A percentile compares a stretch with the other conserved stretches of the same genome.
Evolutionary conservation across 805 yeast species (phyloP).

Genomic region (Pichia exigua): DNA sequence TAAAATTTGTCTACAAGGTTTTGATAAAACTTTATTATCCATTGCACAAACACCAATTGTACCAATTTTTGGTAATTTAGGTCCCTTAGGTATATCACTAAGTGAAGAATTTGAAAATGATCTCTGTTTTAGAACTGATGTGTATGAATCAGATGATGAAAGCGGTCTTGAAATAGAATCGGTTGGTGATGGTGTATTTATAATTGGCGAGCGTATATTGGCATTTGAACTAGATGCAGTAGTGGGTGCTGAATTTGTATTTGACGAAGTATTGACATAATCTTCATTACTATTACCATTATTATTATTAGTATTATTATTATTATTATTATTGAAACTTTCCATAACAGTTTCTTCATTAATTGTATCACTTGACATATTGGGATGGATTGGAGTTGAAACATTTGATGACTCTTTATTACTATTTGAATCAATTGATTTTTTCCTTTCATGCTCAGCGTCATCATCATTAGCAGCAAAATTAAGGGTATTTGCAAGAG

Average conservation of each 20-base stretch:
- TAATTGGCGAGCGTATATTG: background rate
- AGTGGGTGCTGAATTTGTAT: background rate
- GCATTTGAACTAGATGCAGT: background rate
- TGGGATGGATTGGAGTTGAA: background rate
- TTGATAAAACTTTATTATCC: constrained; percentile 93
- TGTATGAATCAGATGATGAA: constrained; percentile 9
- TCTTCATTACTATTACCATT: background rate
- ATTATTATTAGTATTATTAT: too few species aligned
- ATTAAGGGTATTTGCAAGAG: background rate
- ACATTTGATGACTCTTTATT: background rate
- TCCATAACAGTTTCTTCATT: background rate
- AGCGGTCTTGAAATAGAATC: constrained; percentile 6
- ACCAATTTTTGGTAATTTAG: constrained; percentile 66
- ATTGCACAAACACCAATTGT: constrained; percentile 98
- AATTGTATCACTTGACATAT: background rate
- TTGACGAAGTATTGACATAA: background rate
- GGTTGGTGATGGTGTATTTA: background rate
- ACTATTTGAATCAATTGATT: background rate
- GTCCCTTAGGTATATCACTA: constrained; percentile 27
- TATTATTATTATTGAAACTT: too few species aligned
- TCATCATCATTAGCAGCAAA: background rate
- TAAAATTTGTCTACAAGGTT: constrained; percentile 89
- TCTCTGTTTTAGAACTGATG: constrained; percentile 16
- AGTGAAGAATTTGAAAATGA: constrained; percentile 26
- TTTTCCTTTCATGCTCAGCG: background rate